Evolutionary conservation across 1,284 basidiomycete species (phyloP).

Genomic region (Tylopilus sp.): DNA sequence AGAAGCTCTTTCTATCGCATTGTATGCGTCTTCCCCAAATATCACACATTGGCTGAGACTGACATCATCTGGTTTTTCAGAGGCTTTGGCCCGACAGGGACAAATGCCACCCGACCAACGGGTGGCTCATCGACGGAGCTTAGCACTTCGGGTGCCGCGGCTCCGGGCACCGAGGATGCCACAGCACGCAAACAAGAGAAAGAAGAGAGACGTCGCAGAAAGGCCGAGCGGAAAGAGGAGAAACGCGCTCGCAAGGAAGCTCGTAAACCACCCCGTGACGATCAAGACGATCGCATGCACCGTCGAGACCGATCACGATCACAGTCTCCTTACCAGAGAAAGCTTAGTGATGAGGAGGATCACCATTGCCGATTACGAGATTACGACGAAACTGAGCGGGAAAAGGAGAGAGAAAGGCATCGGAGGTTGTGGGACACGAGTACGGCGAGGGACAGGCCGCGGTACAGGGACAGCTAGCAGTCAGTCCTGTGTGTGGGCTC

Average conservation of each 20-base stretch:
- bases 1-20: constrained; percentile 75
- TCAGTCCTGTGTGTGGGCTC: constrained; percentile 5
- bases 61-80: constrained; percentile 33
- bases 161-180: constrained; percentile 32
- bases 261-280: constrained; percentile 37
- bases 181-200: constrained; percentile 42
- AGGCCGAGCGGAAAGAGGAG: constrained; percentile 59
- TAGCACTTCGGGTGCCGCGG: constrained; percentile 20
- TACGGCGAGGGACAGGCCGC: constrained; percentile 35
- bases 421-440: constrained; percentile 51
- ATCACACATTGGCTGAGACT: not conserved
- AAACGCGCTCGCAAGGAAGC: constrained; percentile 51
- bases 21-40: constrained; percentile 47
- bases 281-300: constrained; percentile 26
- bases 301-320: constrained; percentile 40
- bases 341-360: constrained; percentile 16
- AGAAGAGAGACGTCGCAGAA: constrained; percentile 54
- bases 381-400: constrained; percentile 43
- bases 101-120: constrained; percentile 32
- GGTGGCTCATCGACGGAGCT: constrained; percentile 19
- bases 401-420: constrained; percentile 50
- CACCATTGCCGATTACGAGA: constrained; percentile 23
- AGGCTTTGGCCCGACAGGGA: constrained; percentile 56
- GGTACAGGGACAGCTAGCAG: constrained; percentile 21
- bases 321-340: constrained; percentile 38